phyloP scores from a whole-genome alignment of 2,329 filamentous ascomycete genomes.

The Verticillium isaacii region DNA sequence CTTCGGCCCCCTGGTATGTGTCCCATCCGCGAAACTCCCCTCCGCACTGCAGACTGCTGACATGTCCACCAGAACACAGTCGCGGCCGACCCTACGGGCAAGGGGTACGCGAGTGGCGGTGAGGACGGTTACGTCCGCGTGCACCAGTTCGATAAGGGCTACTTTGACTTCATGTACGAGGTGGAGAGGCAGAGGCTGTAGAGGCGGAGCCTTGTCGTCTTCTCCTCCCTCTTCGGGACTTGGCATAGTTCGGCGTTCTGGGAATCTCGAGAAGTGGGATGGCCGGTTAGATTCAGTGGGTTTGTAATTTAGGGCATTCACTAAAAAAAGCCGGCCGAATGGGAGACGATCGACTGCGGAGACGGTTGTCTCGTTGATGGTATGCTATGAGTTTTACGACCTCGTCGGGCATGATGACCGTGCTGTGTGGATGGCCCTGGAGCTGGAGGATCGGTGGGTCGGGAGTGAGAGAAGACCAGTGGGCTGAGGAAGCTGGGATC shows the following conservation, averaged over 20 bases:
- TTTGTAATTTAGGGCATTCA: conserved; percentile 11
- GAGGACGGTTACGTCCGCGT: conserved; percentile 98
- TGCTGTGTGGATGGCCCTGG: too few relatives aligned
- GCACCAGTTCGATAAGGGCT: conserved; percentile 97
- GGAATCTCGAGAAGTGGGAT: conserved; percentile 14
- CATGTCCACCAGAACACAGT: conserved; percentile 67
- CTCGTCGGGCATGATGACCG: too few relatives aligned
- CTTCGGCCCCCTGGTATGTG: conserved; percentile 72
- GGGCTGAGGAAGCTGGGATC: too few relatives aligned
- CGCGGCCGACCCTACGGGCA: conserved; percentile 85
- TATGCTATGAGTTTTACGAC: background rate
- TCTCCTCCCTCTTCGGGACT: conserved; percentile 23
- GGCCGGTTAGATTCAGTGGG: conserved; percentile 14
- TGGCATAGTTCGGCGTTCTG: conserved; percentile 38
- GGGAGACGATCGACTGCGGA: background rate
- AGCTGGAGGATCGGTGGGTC: too few relatives aligned
- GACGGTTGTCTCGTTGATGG: background rate
- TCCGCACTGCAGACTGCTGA: background rate
- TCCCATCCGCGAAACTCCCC: too few relatives aligned
- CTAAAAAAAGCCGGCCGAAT: conserved; percentile 1
- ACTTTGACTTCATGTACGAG: conserved; percentile 98
- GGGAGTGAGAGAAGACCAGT: too few relatives aligned
- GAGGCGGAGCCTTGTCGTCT: conserved; percentile 4
- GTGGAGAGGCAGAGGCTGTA: conserved; percentile 77
- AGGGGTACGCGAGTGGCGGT: conserved; percentile 89